Conservation (phyloP, 345 rosid species). For the Euphorbia pulcherrima region DNA sequence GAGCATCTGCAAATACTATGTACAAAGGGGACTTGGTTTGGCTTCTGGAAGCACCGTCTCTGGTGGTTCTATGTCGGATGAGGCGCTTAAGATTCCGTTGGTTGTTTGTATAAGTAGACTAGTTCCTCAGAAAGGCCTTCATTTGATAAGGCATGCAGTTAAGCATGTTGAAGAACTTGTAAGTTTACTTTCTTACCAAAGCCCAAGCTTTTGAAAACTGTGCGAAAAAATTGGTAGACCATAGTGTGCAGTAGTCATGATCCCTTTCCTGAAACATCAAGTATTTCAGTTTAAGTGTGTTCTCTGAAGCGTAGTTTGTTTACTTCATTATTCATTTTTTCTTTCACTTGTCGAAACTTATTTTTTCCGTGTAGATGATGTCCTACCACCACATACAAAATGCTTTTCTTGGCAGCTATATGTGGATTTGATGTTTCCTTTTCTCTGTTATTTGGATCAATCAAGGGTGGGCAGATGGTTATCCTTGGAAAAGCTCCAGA, state of each 20-base stretch:
- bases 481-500: conserved; percentile 52
- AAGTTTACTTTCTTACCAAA: conserved; percentile 16
- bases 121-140: conserved; percentile 63
- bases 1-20: conserved; percentile 41
- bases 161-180: conserved; percentile 44
- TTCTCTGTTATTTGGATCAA: conserved; percentile 10
- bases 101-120: conserved; percentile 52
- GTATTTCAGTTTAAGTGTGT: neutral
- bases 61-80: conserved; percentile 19
- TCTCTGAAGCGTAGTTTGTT: neutral
- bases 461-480: conserved; percentile 58
- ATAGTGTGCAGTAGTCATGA: neutral
- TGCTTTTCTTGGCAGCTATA: neutral
- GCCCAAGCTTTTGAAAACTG: neutral
- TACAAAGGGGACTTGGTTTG: conserved; percentile 52
- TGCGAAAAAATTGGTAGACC: neutral
- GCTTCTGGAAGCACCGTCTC: conserved; percentile 19
- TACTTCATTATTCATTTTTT: neutral
- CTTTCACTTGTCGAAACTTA: neutral
- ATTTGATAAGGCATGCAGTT: conserved; percentile 51
- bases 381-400: neutral
- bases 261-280: neutral
- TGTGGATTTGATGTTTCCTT: neutral
- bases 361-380: neutral
- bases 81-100: conserved; percentile 33